Conservation (phyloP, 768 basidiomycete genomes). For the Russula emetica region DNA sequence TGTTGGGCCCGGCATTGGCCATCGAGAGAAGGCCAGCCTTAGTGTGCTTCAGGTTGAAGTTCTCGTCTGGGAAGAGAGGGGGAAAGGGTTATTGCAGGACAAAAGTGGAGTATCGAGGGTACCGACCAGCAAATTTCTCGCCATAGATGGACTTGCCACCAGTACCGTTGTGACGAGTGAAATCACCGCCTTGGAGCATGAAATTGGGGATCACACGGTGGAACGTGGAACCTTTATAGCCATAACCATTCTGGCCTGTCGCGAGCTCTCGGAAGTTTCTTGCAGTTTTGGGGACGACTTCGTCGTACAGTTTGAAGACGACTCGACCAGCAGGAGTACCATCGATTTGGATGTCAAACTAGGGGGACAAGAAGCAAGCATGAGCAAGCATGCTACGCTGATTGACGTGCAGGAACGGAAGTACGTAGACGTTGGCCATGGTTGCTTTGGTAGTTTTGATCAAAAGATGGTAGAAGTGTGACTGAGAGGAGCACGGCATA, state of each 20-base stretch:
- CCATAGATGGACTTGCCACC: slow-evolving; percentile 82
- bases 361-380: neutral
- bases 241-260: slow-evolving; percentile 68
- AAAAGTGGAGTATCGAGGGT: slow-evolving; percentile 2
- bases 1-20: slow-evolving; percentile 79
- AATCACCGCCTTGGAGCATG: slow-evolving; percentile 92
- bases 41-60: slow-evolving; percentile 71
- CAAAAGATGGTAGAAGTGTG: slow-evolving; percentile 14
- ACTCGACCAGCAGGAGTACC: slow-evolving; percentile 48
- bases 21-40: slow-evolving; percentile 67
- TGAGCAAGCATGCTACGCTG: neutral
- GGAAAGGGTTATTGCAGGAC: neutral
- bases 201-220: slow-evolving; percentile 82
- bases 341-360: slow-evolving; percentile 67
- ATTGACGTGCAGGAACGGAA: slow-evolving; percentile 3
- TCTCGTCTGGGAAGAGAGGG: slow-evolving; percentile 59
- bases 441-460: slow-evolving; percentile 25
- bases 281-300: slow-evolving; percentile 68
- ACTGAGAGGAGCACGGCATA: slow-evolving; percentile 24
- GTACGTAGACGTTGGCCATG: slow-evolving; percentile 43
- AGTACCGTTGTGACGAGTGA: slow-evolving; percentile 59
- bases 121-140: slow-evolving; percentile 56
- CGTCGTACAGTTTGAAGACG: slow-evolving; percentile 82
- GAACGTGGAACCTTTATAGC: slow-evolving; percentile 69
- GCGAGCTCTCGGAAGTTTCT: slow-evolving; percentile 87